phyloP scores from a whole-genome alignment of 768 basidiomycete genomes.

The Pulveroboletus sp. region DNA sequence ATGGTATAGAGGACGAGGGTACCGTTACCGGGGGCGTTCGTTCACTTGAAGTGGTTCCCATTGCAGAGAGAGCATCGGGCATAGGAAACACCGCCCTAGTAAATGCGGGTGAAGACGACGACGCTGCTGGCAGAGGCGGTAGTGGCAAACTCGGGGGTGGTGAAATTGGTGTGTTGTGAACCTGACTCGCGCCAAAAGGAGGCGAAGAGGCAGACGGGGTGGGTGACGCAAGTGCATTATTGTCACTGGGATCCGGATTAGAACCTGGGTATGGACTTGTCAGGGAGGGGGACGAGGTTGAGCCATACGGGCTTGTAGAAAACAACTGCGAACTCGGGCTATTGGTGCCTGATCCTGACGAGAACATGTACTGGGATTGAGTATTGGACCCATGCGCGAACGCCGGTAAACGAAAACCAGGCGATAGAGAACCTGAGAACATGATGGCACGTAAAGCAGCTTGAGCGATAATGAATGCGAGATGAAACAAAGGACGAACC shows the following conservation, averaged over 20 bases:
- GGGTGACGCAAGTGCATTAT: background rate
- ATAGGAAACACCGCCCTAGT: background rate
- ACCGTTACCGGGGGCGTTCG: constrained; percentile 15
- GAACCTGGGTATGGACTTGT: background rate
- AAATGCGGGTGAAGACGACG: constrained; percentile 15
- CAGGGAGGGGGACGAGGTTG: constrained; percentile 1
- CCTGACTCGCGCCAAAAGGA: background rate
- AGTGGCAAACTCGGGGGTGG: constrained; percentile 23
- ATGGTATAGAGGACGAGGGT: constrained; percentile 10
- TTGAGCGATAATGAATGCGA: constrained; percentile 10
- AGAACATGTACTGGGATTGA: constrained; percentile 18
- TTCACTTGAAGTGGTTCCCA: constrained; percentile 8
- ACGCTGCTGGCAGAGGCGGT: constrained; percentile 15
- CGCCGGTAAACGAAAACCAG: constrained; percentile 21
- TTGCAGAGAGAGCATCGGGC: background rate
- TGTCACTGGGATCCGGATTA: background rate
- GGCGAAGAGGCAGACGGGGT: constrained; percentile 7
- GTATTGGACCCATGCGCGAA: constrained; percentile 2
- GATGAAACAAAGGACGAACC: constrained; percentile 15
- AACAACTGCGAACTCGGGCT: constrained; percentile 1
- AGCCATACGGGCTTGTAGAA: background rate
- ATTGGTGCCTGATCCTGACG: constrained; percentile 8
- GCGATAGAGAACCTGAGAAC: constrained; percentile 15
- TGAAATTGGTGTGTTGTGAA: constrained; percentile 13
- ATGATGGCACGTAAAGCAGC: background rate